These are phyloP conservation scores for Colletotrichum lupini DNA, from an alignment of 2,329 filamentous ascomycete species.

Conservation along the genomic window DNA sequence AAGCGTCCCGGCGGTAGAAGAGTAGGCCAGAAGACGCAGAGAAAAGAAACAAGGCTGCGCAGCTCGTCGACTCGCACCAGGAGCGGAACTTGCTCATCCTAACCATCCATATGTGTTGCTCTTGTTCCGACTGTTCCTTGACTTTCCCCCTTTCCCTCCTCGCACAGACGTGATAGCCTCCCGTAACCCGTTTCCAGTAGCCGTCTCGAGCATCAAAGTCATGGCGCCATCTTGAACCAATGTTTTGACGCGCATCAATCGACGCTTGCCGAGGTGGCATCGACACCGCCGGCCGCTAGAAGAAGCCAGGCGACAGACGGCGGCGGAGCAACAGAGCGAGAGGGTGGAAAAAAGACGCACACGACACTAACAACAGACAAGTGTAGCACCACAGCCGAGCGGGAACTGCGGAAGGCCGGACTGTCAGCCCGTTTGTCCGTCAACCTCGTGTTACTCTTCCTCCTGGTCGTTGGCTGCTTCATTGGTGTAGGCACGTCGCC, in stretches of 20 bases:
- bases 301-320: background rate
- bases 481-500: background rate
- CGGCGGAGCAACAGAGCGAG: background rate
- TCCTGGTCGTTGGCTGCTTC: constrained; percentile 17
- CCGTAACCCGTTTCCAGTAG: constrained; percentile 16
- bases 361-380: background rate
- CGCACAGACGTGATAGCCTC: constrained; percentile 11
- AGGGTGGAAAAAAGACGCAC: background rate
- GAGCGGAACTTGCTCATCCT: constrained; percentile 27
- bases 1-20: constrained; percentile 2
- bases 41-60: constrained; percentile 26
- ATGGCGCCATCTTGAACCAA: constrained; percentile 20
- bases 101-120: background rate
- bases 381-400: background rate
- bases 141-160: background rate
- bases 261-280: background rate
- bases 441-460: constrained; percentile 5
- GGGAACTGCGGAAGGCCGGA: constrained; percentile 25
- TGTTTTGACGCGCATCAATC: constrained; percentile 24
- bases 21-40: constrained; percentile 12
- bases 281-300: background rate
- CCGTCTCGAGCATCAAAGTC: constrained; percentile 26
- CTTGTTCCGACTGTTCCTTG: constrained; percentile 2
- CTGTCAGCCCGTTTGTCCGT: constrained; percentile 2
- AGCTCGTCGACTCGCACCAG: constrained; percentile 20